A percentile compares a stretch with the other conserved stretches of the same genome.
These are phyloP conservation scores for Trichosporon coremiiforme DNA, from an alignment of 1,284 basidiomycete genomes.

Conservation along the genomic window DNA sequence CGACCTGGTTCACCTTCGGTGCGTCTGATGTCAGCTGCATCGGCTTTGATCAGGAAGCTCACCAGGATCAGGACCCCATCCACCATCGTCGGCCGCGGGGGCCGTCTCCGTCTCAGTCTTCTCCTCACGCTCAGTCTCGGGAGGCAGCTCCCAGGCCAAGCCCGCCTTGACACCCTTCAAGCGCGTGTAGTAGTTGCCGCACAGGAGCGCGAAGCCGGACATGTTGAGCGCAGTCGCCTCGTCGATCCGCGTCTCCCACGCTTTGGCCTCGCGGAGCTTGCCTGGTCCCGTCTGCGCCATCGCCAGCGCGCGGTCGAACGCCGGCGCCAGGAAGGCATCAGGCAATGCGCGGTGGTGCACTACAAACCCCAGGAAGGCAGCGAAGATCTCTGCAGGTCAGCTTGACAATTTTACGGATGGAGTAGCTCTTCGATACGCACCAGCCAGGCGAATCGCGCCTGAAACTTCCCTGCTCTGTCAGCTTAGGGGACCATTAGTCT, in stretches of 20 bases:
- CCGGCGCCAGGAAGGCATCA: conserved; percentile 32
- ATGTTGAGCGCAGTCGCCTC: conserved; percentile 35
- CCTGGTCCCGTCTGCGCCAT: conserved; percentile 38
- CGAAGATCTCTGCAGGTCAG: conserved; percentile 35
- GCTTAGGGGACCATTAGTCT: neutral
- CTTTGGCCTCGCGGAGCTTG: conserved; percentile 34
- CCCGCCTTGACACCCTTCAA: neutral
- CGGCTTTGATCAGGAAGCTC: neutral
- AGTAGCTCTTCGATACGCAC: conserved; percentile 28
- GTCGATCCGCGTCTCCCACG: conserved; percentile 41
- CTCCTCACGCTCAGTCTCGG: conserved; percentile 17
- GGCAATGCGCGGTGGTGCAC: conserved; percentile 38
- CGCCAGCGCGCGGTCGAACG: conserved; percentile 30
- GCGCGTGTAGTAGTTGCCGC: conserved; percentile 35
- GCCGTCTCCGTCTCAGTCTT: neutral
- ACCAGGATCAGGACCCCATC: conserved; percentile 30
- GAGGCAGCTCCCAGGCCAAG: conserved; percentile 17
- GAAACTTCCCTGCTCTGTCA: conserved; percentile 41
- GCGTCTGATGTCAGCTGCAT: neutral
- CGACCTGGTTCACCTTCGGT: neutral
- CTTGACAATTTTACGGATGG: too few species aligned
- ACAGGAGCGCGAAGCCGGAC: conserved; percentile 37
- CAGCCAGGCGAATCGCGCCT: conserved; percentile 37
- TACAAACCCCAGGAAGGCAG: conserved; percentile 45
- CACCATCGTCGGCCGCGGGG: conserved; percentile 27